These are phyloP conservation scores for Cryptomeria japonica DNA, from an alignment of 75 land plant species.

Conservation along the genomic window DNA sequence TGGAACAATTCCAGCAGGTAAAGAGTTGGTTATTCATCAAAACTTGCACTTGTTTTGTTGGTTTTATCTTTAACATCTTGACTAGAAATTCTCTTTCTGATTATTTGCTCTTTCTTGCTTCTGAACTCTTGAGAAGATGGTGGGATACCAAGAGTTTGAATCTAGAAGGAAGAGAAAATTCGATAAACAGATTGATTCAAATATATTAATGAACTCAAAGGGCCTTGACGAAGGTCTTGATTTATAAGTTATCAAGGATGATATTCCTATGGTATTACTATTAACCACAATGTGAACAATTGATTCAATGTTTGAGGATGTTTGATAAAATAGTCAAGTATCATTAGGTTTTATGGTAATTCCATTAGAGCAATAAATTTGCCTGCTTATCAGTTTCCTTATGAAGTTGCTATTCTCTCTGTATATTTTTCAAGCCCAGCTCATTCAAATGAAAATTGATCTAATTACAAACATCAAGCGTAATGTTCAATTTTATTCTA, in stretches of 20 bases:
- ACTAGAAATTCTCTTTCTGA: not conserved
- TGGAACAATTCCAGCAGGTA: slow-evolving; percentile 82
- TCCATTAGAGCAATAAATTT: not conserved
- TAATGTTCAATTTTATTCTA: not conserved
- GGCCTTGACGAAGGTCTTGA: slow-evolving; percentile 94
- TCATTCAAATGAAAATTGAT: not conserved
- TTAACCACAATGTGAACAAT: not conserved
- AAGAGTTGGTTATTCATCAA: not conserved
- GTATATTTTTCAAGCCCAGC: not conserved
- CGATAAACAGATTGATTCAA: slow-evolving; percentile 95
- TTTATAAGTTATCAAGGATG: slow-evolving; percentile 19
- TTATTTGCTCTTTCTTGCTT: not conserved
- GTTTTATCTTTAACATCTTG: slow-evolving; percentile 2
- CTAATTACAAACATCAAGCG: not conserved
- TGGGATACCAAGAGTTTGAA: slow-evolving; percentile 86
- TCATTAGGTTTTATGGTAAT: not conserved
- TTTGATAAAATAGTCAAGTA: not conserved
- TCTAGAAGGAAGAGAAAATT: slow-evolving; percentile 81
- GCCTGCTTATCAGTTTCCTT: not conserved
- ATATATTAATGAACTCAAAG: slow-evolving; percentile 81
- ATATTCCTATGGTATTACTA: not conserved
- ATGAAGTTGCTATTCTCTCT: not conserved
- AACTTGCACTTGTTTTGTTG: not conserved
- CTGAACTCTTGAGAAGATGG: slow-evolving; percentile 57
- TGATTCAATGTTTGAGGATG: not conserved